These are phyloP conservation scores for Melanomma pulvis-pyrius DNA, from an alignment of 495 filamentous ascomycete genomes.

Conservation along the genomic window DNA sequence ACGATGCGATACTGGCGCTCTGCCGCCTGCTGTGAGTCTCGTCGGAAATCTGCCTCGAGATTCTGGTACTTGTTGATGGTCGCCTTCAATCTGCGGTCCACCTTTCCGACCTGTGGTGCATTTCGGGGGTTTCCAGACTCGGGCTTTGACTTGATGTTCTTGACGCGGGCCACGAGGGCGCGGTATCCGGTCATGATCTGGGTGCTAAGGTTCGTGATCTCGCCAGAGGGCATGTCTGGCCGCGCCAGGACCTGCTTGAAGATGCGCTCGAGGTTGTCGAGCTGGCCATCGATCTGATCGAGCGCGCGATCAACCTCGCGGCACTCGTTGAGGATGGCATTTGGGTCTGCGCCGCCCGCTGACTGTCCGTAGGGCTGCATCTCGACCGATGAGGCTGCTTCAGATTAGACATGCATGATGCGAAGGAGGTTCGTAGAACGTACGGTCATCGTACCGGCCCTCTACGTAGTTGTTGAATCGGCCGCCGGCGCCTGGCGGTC, in stretches of 20 bases:
- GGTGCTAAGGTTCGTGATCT: conserved; percentile 62
- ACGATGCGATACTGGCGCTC: conserved; percentile 89
- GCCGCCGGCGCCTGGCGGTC: conserved; percentile 40
- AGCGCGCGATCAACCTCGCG: conserved; percentile 75
- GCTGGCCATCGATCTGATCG: conserved; percentile 68
- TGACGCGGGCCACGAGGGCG: conserved; percentile 71
- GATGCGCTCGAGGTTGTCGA: conserved; percentile 59
- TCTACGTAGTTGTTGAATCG: conserved; percentile 40
- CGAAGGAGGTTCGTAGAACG: conserved; percentile 4
- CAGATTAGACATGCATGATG: background rate
- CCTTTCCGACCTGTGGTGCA: conserved; percentile 72
- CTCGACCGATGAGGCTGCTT: conserved; percentile 41
- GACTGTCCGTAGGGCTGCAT: conserved; percentile 45
- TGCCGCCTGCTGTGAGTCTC: conserved; percentile 77
- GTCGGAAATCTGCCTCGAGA: conserved; percentile 73
- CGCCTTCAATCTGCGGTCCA: conserved; percentile 75
- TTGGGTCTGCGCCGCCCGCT: conserved; percentile 50
- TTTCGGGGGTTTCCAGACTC: conserved; percentile 71
- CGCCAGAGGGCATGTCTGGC: conserved; percentile 35
- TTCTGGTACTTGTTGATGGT: conserved; percentile 80
- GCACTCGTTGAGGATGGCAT: conserved; percentile 80
- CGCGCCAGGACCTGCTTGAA: conserved; percentile 36
- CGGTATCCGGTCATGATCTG: conserved; percentile 82
- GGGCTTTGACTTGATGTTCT: conserved; percentile 75
- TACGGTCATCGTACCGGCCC: conserved; percentile 38